Base-by-base conservation (phyloP, 1,139 yeast genomes). In the Candida sp. region DNA sequence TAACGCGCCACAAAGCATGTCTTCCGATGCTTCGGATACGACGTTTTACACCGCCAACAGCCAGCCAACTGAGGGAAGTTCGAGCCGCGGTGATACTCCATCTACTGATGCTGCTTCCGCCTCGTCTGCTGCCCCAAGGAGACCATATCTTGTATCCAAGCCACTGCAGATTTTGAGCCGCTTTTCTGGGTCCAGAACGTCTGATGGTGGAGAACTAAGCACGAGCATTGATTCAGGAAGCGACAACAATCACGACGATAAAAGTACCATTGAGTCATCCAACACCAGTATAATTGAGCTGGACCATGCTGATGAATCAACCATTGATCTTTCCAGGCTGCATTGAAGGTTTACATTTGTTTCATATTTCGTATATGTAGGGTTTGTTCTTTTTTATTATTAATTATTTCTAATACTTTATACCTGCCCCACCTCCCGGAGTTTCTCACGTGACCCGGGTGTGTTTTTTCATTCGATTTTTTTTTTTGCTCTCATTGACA, bases 91-190 rank as follows among this genome's bases (percentile, higher is more conserved):
- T 9, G 7, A 38, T 6, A 8, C 12, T 6, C 27, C 31, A 11
- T 22, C 32, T 25, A 7, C 32, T 25, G 40, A 25, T 23, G 23
- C 42, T 3, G 4, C 42, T 25, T 26, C 44, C 7, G 26, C 43
- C 5, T 26, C 44, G 4, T 28, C 43, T 8, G 8, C 44, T 26
- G 8, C 44, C 11, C 35, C 41, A 17, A 28, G 32, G 22, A 33
- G 53, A 30, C 57, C 58, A 4, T 47, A 50, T 42, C 45, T 53
- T 31, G 49, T 58, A 44, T 44, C 63, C 12, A 58, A 61, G 44
- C 72, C 73, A 12, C 69, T 68, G 70, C 69, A 67, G 42, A 65
- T 68, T 2, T 59, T 68, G 40, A 64, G 65, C 54, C 62, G 62
- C 42, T 61, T 58, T 46, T 50, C 41, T n/a, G n/a, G 8, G 9